A percentile compares a stretch with the other conserved stretches of the same genome.
Conservation (phyloP, 176 grass and related monocot genomes). For the Oryza rufipogon region DNA sequence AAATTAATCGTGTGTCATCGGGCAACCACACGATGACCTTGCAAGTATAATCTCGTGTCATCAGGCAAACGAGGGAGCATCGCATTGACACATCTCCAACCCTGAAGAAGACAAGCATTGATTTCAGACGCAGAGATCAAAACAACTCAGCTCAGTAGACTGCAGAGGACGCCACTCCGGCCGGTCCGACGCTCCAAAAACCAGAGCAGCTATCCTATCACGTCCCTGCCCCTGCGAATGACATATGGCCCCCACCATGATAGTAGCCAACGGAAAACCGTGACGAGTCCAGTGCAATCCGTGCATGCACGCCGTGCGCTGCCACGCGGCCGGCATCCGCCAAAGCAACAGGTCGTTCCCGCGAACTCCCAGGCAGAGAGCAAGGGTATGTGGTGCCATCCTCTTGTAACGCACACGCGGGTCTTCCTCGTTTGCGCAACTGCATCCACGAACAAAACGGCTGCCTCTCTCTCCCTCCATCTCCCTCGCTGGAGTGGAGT, state of each 20-base stretch:
- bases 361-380: neutral
- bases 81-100: neutral
- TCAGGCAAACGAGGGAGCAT: neutral
- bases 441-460: neutral
- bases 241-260: neutral
- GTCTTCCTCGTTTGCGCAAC: neutral
- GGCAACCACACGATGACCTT: no score
- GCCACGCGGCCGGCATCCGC: conserved; percentile 22
- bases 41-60: neutral
- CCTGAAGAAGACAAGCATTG: neutral
- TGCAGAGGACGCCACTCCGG: neutral
- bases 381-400: neutral
- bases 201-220: neutral
- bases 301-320: neutral
- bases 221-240: neutral
- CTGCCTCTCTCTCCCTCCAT: neutral
- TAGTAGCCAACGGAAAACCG: neutral
- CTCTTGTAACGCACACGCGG: neutral
- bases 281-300: neutral
- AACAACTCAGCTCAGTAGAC: neutral
- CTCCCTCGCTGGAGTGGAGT: neutral
- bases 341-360: neutral
- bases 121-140: neutral
- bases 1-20: neutral
- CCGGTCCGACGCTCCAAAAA: neutral